Base-by-base conservation (phyloP, 257 asterid species). In the Capsicum pubescens region DNA sequence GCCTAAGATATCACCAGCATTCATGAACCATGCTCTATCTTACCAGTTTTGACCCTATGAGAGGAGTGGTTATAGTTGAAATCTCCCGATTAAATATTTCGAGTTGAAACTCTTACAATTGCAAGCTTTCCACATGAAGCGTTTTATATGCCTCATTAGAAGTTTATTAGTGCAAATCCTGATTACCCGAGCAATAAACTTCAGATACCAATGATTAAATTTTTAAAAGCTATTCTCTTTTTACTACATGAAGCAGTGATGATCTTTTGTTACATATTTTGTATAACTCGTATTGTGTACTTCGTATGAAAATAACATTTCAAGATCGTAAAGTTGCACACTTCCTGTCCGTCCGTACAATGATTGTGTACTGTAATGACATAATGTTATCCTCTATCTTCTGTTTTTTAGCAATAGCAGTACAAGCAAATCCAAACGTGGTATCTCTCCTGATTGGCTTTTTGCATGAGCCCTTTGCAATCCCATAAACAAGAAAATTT, bases 401-500 rank as follows among this genome's bases (percentile, higher is more conserved):
- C 39, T 36, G 26, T 52, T 1, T 72, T 74, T 52, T 52, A 76
- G 48, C 48, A 76, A 21, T 76, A 19, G 3, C 16, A 19, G 80
- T 72, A 46, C 59, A 72, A 48, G 4, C 57, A 72, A 72, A 72
- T 72, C 42, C 19, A 72, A 72, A 52, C 42, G 7, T 48, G 10
- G 42, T 46, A 12, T 71, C 80, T 46, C 58, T 71, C 55, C 69
- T 72, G 59, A n/a, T 72, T 72, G 80, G 11, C 59, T 50, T 48
- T 72, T 3, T 7, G 60, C 13, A 39, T 68, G 13, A 36, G 1
- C 6, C 70, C 52, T 46, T 2, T 48, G 59, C 59, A 71, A 11
- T 44, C 58, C 16, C 19, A 67, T 7, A 32, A 26, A 13, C 17
- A 26, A 64, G 16, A 67, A 13, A 67, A 2, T 7, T 36, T 14